Percentiles rank a stretch among this genome's conserved stretches.
Conservation (phyloP, 1,139 yeast genomes). For the Blastobotrys malaysiensis region DNA sequence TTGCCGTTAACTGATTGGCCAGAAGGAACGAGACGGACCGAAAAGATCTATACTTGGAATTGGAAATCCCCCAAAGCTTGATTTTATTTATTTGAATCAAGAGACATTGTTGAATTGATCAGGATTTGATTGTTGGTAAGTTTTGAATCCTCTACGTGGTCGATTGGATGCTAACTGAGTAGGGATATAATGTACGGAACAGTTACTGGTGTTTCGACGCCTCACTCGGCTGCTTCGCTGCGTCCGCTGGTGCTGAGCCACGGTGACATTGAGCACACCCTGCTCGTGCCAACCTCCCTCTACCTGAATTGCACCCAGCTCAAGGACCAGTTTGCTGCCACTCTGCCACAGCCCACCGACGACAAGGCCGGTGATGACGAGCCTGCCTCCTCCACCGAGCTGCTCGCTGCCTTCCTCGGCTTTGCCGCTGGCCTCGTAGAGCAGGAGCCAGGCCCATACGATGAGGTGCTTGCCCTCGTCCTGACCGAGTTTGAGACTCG, state of each 20-base stretch:
- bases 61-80: background rate
- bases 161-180: background rate
- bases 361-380: conserved; percentile 83
- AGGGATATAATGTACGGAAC: conserved; percentile 17
- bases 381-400: conserved; percentile 83
- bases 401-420: conserved; percentile 79
- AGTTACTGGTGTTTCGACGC: conserved; percentile 40
- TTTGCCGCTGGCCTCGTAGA: conserved; percentile 59
- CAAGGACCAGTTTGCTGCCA: conserved; percentile 75
- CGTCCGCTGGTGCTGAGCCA: conserved; percentile 81
- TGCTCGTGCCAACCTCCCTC: conserved; percentile 77
- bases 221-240: conserved; percentile 44
- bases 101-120: background rate
- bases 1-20: background rate
- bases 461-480: conserved; percentile 63
- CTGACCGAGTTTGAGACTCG: conserved; percentile 79
- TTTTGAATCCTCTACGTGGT: background rate
- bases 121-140: background rate
- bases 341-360: conserved; percentile 70
- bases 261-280: conserved; percentile 82
- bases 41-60: background rate
- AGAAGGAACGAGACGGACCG: background rate
- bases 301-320: conserved; percentile 81
- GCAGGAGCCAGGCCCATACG: conserved; percentile 50
- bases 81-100: background rate